Evolutionary conservation across 371 early-diverging fungal genomes (phyloP), one percentile per base, ranked within the genome.

Genomic region (Rhizopus microsporus): DNA sequence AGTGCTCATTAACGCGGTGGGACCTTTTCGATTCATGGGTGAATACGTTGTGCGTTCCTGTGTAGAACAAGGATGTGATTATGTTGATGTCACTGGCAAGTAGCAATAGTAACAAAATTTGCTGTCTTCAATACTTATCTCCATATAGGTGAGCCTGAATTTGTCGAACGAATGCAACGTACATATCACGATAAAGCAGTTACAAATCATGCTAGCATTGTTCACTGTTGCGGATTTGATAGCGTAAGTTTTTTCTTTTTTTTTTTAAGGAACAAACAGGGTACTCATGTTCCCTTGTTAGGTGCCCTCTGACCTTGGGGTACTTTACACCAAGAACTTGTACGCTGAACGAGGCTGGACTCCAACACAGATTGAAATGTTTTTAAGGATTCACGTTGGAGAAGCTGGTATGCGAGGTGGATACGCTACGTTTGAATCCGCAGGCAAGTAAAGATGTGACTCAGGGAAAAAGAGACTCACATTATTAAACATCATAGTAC

Each of bases 221-320:
- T 95, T 10, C 89, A 91, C 53, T 82, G 85, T 10, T 93, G 93
- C 77, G 98, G 96, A 7, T 95, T 95, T 71, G 96, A 96, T 72
- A 89, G 89, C 57, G 77, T 94, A 67, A 77, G 76, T 33, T 57
- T 1, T 37, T 29, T 10, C 17, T 10, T 7, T 17, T 32, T 48
- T 47, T 16, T 55, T 10, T 47, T 2, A 10, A 42, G 46, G 35
- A 5, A 10, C 35, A 16, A 29, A 29, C 46, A 54, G 42, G 50
- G n/a, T 56, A 13, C 16, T 29, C 32, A 17, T 6, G 16, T 38
- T 47, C 40, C 17, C n/a, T 39, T 51, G 32, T 31, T 62, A 82
- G 72, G 75, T 86, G 15, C 84, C 87, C 15, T 68, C 80, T 1
- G 88, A 87, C 59, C 64, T 86, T 67, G 88, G 86, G 23, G 77